Base-by-base conservation (phyloP, 2,329 filamentous ascomycete genomes). In the Ophiostoma quercus region DNA sequence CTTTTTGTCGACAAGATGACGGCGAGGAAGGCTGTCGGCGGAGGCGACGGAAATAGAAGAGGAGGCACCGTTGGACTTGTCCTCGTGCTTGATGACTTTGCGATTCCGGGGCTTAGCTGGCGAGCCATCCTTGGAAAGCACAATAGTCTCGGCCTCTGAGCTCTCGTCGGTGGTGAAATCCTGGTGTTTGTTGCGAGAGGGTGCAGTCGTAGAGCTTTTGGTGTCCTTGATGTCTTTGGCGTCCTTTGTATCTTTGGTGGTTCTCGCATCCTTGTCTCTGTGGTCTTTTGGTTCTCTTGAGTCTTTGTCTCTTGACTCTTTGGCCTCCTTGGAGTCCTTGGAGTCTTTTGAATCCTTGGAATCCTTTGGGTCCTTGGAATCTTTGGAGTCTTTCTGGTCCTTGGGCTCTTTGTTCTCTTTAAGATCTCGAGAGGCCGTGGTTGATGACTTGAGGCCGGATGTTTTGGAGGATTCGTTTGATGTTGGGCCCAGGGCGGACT, bases 91-190 rank as follows among this genome's bases (percentile, higher is more conserved):
- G 75, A 85, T 84, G 66, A 86, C 81, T 78, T 89, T 89, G 71
- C 86, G 84, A 71, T 22, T 72, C 4, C 71, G 63, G 0, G 82
- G 81, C 77, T 89, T 89, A 71, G 86, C 85, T 0, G 87, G 87
- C 32, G 87, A 89, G 54, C 86, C 86, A 76, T 89, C 85, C 62
- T 65, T 65, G 37, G 87, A 84, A 43, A 90, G 78, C 47, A 91
- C 88, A 72, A 91, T 89, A 16, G 89, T 91, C 79, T 91, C 89
- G 67, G 89, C 88, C 76, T 91, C 89, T 1, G 89, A 91, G 74
- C 89, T 87, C 75, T 84, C 87, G 71, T 88, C 88, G 71, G 80
- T 80, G 29, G 77, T 77, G 69, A 82, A 80, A 63, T 83, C 81
- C 70, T 84, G 81, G 68, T 78, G 76, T 25, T 79, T 70, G 3